Conservation (phyloP, 805 yeast genomes). For the Teunomyces lycoperdinae region DNA sequence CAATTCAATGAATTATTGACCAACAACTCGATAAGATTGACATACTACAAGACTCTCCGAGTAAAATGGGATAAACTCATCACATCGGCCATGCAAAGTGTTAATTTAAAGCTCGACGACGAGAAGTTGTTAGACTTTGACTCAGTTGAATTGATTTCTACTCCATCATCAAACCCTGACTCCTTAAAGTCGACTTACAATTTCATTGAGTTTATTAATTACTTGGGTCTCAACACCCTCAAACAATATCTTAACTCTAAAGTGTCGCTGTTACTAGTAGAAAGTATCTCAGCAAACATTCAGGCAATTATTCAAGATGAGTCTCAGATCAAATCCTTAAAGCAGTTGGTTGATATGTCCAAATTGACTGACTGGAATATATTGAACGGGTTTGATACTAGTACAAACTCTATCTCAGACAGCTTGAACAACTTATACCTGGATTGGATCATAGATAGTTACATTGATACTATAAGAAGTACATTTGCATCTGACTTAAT, state of each 20-base stretch:
- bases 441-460: conserved; percentile 33
- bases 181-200: conserved; percentile 22
- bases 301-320: conserved; percentile 16
- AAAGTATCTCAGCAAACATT: conserved; percentile 30
- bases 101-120: conserved; percentile 4
- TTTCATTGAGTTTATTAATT: conserved; percentile 31
- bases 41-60: conserved; percentile 8
- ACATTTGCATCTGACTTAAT: conserved; percentile 2
- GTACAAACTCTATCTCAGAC: conserved; percentile 7
- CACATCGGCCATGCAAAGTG: conserved; percentile 7
- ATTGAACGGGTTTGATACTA: conserved; percentile 5
- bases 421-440: conserved; percentile 25
- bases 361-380: conserved; percentile 24
- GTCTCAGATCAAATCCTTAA: conserved; percentile 17
- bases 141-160: not conserved
- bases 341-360: conserved; percentile 16
- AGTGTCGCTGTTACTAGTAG: conserved; percentile 27
- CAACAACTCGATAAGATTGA: conserved; percentile 8
- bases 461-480: conserved; percentile 26
- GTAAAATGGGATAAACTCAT: conserved; percentile 12
- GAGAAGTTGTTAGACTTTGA: conserved; percentile 8
- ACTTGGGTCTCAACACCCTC: conserved; percentile 18
- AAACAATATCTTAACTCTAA: conserved; percentile 25
- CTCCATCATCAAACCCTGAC: not conserved
- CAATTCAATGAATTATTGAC: conserved; percentile 10